Conservation (phyloP, 371 early-diverging fungal genomes). For the Mortierella sp. region DNA sequence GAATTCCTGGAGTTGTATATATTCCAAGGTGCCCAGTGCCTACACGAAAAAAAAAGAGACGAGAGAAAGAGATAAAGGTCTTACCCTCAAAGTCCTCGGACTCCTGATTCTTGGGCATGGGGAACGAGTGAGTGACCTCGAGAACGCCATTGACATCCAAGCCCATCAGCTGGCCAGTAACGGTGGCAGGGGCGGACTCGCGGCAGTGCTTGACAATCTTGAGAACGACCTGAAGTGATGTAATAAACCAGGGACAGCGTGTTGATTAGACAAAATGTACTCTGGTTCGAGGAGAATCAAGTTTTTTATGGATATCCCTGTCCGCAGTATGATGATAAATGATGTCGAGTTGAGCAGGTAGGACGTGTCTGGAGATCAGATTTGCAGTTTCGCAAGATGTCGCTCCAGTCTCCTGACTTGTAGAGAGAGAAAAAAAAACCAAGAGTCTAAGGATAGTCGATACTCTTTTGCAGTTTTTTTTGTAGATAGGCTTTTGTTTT, state of each 20-base stretch:
- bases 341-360: too few relatives aligned
- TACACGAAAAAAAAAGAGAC: background rate
- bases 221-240: conserved; percentile 76
- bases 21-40: background rate
- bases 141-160: conserved; percentile 87
- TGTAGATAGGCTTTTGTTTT: too few relatives aligned
- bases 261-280: conserved; percentile 20
- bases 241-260: background rate
- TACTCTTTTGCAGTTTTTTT: too few relatives aligned
- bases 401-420: too few relatives aligned
- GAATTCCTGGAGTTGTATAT: background rate
- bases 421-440: too few relatives aligned
- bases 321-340: too few relatives aligned
- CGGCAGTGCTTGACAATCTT: conserved; percentile 97
- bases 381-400: too few relatives aligned
- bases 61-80: background rate
- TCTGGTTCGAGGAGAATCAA: background rate
- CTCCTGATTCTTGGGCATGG: conserved; percentile 77
- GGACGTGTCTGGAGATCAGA: too few relatives aligned
- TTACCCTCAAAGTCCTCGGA: conserved; percentile 58
- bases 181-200: conserved; percentile 82
- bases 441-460: too few relatives aligned
- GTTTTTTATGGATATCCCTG: background rate
- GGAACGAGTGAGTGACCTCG: conserved; percentile 93
- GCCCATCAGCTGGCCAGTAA: conserved; percentile 92